phyloP scores from a whole-genome alignment of 148 eudicot genomes.

The Dianthus caryophyllus region DNA sequence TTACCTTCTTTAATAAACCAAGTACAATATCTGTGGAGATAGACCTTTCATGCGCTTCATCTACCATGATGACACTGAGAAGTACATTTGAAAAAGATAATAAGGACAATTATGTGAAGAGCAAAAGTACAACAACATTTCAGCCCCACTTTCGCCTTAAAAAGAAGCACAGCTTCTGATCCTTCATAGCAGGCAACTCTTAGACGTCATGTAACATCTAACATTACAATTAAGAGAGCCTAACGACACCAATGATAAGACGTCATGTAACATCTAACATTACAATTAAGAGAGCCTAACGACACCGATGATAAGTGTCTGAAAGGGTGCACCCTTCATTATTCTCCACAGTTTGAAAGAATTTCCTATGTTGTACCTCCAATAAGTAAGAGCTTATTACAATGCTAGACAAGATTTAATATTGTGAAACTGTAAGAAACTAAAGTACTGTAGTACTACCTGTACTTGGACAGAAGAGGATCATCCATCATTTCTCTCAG shows the following conservation, averaged over 20 bases:
- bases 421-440: neutral
- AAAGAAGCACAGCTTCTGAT: neutral
- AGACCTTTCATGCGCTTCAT: constrained; percentile 99
- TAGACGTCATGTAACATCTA: neutral
- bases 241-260: neutral
- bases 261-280: neutral
- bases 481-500: constrained; percentile 99
- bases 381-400: neutral
- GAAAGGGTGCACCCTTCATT: neutral
- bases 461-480: constrained; percentile 84
- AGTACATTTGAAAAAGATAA: constrained; percentile 10
- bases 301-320: neutral
- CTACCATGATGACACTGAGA: constrained; percentile 89
- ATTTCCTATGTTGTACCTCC: too few species aligned
- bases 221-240: neutral
- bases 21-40: constrained; percentile 85
- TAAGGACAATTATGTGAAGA: neutral
- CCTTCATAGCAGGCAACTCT: neutral
- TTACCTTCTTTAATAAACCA: constrained; percentile 92
- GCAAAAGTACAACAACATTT: neutral
- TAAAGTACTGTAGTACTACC: constrained; percentile 45
- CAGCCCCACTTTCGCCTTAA: constrained; percentile 1
- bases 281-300: neutral
- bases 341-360: neutral
- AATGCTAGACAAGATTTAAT: neutral